These are phyloP conservation scores for Gremmenia infestans DNA, from an alignment of 2,329 filamentous ascomycete species.

Conservation along the genomic window DNA sequence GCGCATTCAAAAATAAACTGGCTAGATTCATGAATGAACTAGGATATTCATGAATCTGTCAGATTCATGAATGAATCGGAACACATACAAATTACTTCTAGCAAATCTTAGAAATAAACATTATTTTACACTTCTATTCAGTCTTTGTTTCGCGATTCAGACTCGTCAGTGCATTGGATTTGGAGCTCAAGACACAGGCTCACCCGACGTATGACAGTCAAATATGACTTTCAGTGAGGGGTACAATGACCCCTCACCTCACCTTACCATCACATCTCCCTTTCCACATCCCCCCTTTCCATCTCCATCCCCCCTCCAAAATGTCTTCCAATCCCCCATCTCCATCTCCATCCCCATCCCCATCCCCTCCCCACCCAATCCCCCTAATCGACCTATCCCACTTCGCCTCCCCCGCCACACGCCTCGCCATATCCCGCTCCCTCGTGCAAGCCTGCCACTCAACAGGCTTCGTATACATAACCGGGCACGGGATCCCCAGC, in stretches of 20 bases:
- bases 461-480: slow-evolving; percentile 14
- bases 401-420: neutral
- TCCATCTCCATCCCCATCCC: neutral
- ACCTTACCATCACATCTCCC: neutral
- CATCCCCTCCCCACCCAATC: neutral
- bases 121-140: too few relatives aligned
- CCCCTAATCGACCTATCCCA: slow-evolving; percentile 3
- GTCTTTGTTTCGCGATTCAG: neutral
- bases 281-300: neutral
- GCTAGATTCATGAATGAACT: too few relatives aligned
- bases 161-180: neutral
- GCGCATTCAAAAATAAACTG: too few relatives aligned
- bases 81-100: too few relatives aligned
- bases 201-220: neutral
- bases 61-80: too few relatives aligned
- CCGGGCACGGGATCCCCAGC: slow-evolving; percentile 8
- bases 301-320: neutral
- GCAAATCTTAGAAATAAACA: too few relatives aligned
- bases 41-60: too few relatives aligned
- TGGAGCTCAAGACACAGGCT: too few relatives aligned
- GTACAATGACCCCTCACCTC: neutral
- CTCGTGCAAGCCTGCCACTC: slow-evolving; percentile 12
- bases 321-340: neutral
- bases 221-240: neutral
- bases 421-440: slow-evolving; percentile 1